Conservation (phyloP, 176 grass and related monocot genomes). For the Juncus inflexus region DNA sequence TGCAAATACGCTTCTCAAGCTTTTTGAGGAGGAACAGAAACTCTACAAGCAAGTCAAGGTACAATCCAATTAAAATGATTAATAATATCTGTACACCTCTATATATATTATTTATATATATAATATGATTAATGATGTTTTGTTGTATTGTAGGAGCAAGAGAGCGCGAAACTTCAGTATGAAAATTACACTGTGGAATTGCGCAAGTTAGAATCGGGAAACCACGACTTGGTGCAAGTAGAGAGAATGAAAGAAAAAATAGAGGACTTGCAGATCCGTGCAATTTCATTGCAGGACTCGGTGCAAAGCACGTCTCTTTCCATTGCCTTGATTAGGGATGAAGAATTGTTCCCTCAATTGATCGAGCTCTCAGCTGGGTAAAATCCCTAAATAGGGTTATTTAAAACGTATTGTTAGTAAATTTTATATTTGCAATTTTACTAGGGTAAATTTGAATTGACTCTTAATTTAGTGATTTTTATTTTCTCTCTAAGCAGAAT, state of each 20-base stretch:
- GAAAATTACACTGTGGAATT: constrained; percentile 49
- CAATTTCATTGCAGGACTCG: constrained; percentile 79
- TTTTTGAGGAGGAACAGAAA: constrained; percentile 84
- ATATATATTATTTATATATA: too few species aligned
- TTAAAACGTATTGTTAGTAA: neutral
- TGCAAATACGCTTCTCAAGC: constrained; percentile 71
- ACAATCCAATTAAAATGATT: neutral
- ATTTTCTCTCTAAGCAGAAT: constrained; percentile 54
- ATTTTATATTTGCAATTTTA: constrained; percentile 16
- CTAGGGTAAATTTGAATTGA: neutral
- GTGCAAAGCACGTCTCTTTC: constrained; percentile 59
- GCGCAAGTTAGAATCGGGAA: constrained; percentile 67
- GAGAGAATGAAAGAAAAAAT: constrained; percentile 69
- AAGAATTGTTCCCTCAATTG: constrained; percentile 90
- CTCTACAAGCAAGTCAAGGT: constrained; percentile 98
- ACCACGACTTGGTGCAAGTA: constrained; percentile 61
- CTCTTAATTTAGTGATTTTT: constrained; percentile 1
- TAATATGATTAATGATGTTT: neutral
- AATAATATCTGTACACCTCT: too few species aligned
- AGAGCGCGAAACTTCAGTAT: constrained; percentile 68
- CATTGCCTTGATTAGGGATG: constrained; percentile 83
- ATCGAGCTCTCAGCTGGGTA: constrained; percentile 85
- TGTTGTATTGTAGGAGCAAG: constrained; percentile 59
- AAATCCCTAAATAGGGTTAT: constrained; percentile 1
- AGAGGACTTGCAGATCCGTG: constrained; percentile 65